Percentiles rank a stretch among this genome's conserved stretches.
phyloP scores from a whole-genome alignment of 331 rosid genomes.

The Ulmus americana region DNA sequence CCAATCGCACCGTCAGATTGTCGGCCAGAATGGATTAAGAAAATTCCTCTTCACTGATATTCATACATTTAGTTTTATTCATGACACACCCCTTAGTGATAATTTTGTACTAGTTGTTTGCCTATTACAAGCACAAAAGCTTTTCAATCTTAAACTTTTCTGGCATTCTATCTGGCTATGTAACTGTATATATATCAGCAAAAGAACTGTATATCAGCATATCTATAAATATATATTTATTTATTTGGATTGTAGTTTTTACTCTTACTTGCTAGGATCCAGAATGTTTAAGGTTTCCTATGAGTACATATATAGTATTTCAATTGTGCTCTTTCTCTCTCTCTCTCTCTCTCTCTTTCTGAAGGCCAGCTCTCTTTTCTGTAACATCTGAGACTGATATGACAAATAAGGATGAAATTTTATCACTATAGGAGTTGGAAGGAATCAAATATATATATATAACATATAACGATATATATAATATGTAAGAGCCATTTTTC shows the following conservation, averaged over 20 bases:
- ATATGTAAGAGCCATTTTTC: background rate
- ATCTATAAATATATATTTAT: background rate
- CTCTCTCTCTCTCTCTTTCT: background rate
- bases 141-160: background rate
- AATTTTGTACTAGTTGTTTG: background rate
- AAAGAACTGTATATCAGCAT: too few relatives aligned
- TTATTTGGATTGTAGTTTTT: background rate
- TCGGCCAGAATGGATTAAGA: constrained; percentile 29
- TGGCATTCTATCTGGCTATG: background rate
- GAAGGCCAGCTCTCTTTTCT: constrained; percentile 5
- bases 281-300: too few relatives aligned
- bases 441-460: background rate
- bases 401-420: constrained; percentile 36
- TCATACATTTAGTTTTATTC: constrained; percentile 12
- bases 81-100: background rate
- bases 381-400: constrained; percentile 27
- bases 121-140: background rate
- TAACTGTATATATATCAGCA: too few relatives aligned
- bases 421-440: background rate
- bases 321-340: background rate
- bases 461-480: background rate
- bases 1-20: constrained; percentile 29
- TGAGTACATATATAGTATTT: too few relatives aligned
- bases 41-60: constrained; percentile 14
- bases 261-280: background rate